Conservation (phyloP, 345 rosid species). For the Eucalyptus victrix region DNA sequence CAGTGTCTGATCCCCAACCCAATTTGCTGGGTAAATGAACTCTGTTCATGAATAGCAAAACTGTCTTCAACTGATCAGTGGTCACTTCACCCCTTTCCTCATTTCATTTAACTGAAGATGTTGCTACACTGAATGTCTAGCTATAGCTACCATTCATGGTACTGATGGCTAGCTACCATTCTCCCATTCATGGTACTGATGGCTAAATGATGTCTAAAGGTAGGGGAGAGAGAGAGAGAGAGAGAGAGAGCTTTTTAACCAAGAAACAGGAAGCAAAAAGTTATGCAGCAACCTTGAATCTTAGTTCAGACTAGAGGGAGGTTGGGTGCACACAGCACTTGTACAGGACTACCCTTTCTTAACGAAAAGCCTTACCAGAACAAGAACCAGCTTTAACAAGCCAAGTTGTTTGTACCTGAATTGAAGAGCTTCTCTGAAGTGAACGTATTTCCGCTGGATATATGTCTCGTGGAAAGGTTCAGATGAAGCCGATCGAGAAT, state of each 20-base stretch:
- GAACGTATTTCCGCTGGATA: neutral
- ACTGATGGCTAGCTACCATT: neutral
- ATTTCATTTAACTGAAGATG: neutral
- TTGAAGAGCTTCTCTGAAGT: neutral
- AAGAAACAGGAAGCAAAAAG: neutral
- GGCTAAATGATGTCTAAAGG: neutral
- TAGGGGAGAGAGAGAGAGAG: neutral
- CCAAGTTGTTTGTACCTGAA: neutral
- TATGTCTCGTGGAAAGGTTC: neutral
- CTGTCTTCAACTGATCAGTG: neutral
- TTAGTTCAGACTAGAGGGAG: neutral
- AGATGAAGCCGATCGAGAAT: neutral
- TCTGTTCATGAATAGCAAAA: slow-evolving; percentile 15
- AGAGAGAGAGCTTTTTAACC: neutral
- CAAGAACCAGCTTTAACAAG: neutral
- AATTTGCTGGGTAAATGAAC: slow-evolving; percentile 58
- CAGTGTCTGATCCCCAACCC: slow-evolving; percentile 83
- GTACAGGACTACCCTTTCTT: neutral
- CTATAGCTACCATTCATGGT: neutral
- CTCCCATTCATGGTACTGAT: neutral
- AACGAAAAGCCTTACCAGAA: neutral
- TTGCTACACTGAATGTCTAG: neutral
- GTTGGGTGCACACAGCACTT: neutral
- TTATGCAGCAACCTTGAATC: neutral
- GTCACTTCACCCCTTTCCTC: neutral